Evolutionary conservation across 1,139 yeast genomes (phyloP).

Genomic region (Ogataea hybrid): DNA sequence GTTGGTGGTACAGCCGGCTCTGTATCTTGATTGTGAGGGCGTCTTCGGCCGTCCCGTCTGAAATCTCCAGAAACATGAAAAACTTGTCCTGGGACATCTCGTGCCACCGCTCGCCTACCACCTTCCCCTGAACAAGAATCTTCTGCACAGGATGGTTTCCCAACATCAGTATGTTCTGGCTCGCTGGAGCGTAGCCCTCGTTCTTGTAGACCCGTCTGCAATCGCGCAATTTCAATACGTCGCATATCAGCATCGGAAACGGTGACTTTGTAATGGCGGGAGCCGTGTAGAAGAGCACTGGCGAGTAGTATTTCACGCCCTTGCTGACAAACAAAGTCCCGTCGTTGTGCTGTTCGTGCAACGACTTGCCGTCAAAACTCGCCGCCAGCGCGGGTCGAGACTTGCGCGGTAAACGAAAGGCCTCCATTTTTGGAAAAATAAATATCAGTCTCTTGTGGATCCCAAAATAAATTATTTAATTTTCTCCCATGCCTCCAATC

Average conservation of each 20-base stretch:
- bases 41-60: conserved; percentile 20
- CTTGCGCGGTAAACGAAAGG: background rate
- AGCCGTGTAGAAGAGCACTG: conserved; percentile 37
- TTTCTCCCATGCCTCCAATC: conserved; percentile 43
- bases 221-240: conserved; percentile 27
- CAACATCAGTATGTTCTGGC: conserved; percentile 27
- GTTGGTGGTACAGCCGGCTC: conserved; percentile 9
- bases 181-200: conserved; percentile 18
- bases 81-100: conserved; percentile 10
- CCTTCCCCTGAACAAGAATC: conserved; percentile 34
- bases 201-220: conserved; percentile 31
- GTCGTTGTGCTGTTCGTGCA: conserved; percentile 23
- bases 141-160: conserved; percentile 39
- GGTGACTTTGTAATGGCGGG: conserved; percentile 28
- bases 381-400: background rate
- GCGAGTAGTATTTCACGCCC: conserved; percentile 34
- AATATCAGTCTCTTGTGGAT: too few relatives aligned
- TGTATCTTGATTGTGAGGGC: conserved; percentile 16
- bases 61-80: conserved; percentile 18
- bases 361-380: background rate
- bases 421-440: background rate
- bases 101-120: conserved; percentile 26
- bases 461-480: background rate
- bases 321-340: conserved; percentile 33
- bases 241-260: conserved; percentile 35